These are phyloP conservation scores for Phytopythium kandeliae DNA, from an alignment of 352 stramenopile genomes.

Conservation along the genomic window DNA sequence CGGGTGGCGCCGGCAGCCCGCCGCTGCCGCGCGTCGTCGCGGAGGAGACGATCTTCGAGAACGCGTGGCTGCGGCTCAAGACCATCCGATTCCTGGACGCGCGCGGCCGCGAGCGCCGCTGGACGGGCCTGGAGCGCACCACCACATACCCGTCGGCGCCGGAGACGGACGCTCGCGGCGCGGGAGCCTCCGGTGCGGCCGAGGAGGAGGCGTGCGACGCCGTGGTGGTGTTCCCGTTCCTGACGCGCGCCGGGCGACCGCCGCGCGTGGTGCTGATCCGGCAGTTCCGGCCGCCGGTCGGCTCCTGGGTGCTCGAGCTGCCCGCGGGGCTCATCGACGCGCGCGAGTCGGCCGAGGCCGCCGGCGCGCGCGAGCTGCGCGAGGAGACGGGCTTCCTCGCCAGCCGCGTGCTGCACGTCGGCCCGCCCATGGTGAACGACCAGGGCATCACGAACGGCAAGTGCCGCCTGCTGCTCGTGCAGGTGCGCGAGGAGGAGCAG, in stretches of 20 bases:
- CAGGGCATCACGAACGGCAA: slow-evolving; percentile 74
- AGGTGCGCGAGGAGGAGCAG: slow-evolving; percentile 44
- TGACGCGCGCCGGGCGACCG: slow-evolving; percentile 24
- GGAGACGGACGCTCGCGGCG: too few relatives aligned
- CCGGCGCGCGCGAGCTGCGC: slow-evolving; percentile 76
- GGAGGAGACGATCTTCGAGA: slow-evolving; percentile 58
- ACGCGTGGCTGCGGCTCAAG: slow-evolving; percentile 60
- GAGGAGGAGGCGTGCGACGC: slow-evolving; percentile 53
- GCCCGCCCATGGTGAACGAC: slow-evolving; percentile 76
- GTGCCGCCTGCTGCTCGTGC: slow-evolving; percentile 55
- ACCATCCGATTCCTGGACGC: slow-evolving; percentile 59
- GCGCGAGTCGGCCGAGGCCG: slow-evolving; percentile 60
- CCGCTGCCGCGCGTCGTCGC: slow-evolving; percentile 38
- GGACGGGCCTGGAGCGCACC: slow-evolving; percentile 62
- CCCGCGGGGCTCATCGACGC: slow-evolving; percentile 90
- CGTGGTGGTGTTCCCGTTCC: slow-evolving; percentile 71
- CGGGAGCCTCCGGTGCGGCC: too few relatives aligned
- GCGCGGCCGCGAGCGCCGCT: slow-evolving; percentile 37
- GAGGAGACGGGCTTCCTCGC: slow-evolving; percentile 90
- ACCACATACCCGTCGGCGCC: slow-evolving; percentile 43
- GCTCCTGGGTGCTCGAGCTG: slow-evolving; percentile 87
- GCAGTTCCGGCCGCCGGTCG: slow-evolving; percentile 87
- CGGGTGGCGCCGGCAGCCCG: not conserved
- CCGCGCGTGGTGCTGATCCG: slow-evolving; percentile 75
- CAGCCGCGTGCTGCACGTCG: slow-evolving; percentile 57